Evolutionary conservation across 768 basidiomycete species (phyloP), one percentile per base, ranked within the genome.

Genomic region (Rhodotorula kratochvilovae): DNA sequence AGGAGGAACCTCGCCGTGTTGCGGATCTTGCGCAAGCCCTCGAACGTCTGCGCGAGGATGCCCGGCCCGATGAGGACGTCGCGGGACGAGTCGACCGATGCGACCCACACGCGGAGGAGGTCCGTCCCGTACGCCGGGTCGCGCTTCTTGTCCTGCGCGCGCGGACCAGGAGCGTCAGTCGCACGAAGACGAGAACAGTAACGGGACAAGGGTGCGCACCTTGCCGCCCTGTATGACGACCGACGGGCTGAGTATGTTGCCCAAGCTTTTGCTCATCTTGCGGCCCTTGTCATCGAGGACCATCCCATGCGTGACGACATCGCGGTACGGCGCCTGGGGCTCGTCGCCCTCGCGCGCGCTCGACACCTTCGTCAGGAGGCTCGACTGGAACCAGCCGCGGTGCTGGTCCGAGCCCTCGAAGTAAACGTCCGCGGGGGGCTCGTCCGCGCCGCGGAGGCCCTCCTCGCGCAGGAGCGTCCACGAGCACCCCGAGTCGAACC

Each of bases 341-440:
- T 53, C 10, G 2, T 68, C 71, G 1, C 76, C 74, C 74, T 31
- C 77, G 70, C 19, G 79, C 68, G 80, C 74, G 5, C 82, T 80
- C 29, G 86, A 82, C 29, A 95, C 81, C 17, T 87, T 85, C 7
- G 96, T 98, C 58, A 99, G 82, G 36, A 99, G 81, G 74, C 91
- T 89, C 67, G 92, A 94, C 81, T 99, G 96, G 83, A 99, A 99
- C 95, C 95, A 99, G 16, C 95, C 95, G 13, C 95, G 88, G 80
- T 99, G 95, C 80, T 98, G 95, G 80, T 99, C 95, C 2, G 90
- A 90, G 23, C 96, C 96, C 78, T 99, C 95, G 39, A 99, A 82
- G 78, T 91, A 95, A 39, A 97, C 84, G 77, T 98, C 93, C 2
- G 93, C 90, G 62, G 84, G 45, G 3, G 78, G 76, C 43, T 25